These are phyloP conservation scores for Fusarium sp. DNA, from an alignment of 2,329 filamentous ascomycete species.

Conservation along the genomic window DNA sequence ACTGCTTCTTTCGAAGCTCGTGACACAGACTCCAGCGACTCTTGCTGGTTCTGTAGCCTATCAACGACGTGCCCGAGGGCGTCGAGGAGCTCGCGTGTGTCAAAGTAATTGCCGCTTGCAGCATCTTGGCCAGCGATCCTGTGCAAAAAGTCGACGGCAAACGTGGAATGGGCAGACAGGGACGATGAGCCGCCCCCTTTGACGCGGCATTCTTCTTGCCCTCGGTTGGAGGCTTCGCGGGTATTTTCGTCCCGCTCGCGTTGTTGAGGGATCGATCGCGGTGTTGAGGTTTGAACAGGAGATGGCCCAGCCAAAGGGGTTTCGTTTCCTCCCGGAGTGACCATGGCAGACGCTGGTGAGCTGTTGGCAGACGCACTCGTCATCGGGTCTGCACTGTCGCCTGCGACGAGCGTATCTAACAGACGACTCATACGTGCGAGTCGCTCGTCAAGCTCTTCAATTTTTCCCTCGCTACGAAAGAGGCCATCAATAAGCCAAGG, in stretches of 20 bases:
- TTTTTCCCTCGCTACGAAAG: background rate
- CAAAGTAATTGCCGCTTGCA: constrained; percentile 47
- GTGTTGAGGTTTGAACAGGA: background rate
- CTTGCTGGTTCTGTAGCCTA: constrained; percentile 40
- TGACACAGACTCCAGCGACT: background rate
- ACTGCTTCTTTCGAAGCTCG: constrained; percentile 33
- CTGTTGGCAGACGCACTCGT: background rate
- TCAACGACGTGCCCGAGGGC: constrained; percentile 51
- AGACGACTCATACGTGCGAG: background rate
- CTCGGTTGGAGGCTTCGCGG: background rate
- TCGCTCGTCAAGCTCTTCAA: background rate
- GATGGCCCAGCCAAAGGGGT: background rate
- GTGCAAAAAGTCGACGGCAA: constrained; percentile 62
- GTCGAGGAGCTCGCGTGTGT: constrained; percentile 55
- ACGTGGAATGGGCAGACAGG: constrained; percentile 62
- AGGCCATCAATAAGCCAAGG: too few species aligned
- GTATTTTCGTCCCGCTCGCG: background rate
- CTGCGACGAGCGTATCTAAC: background rate
- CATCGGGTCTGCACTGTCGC: background rate
- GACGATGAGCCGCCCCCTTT: background rate
- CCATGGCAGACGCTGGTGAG: background rate
- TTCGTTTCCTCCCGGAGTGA: background rate
- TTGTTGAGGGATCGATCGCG: background rate
- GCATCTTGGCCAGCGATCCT: constrained; percentile 53
- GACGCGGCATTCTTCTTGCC: background rate